Percentiles rank a stretch among this genome's conserved stretches.
Evolutionary conservation across 108 stramenopile genomes (phyloP).

Genomic region (Fragilariopsis cylindrus): DNA sequence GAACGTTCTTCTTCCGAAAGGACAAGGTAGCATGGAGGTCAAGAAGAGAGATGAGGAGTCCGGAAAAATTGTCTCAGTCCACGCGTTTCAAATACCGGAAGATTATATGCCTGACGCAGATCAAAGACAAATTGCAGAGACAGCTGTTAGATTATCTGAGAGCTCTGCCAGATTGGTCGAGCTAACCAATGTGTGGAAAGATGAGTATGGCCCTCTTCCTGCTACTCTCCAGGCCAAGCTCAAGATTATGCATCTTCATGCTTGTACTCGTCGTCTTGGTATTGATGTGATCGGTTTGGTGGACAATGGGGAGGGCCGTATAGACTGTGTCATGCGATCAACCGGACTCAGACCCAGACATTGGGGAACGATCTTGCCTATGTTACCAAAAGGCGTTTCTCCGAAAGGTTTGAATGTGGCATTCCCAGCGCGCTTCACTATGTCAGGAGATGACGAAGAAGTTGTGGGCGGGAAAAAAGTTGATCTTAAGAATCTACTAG

Average conservation of each 20-base stretch:
- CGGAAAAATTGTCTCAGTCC: conserved; percentile 10
- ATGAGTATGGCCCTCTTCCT: conserved; percentile 73
- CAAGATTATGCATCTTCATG: conserved; percentile 84
- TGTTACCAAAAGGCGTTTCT: conserved; percentile 54
- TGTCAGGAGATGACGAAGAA: conserved; percentile 60
- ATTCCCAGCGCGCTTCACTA: conserved; percentile 70
- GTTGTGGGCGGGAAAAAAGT: conserved; percentile 67
- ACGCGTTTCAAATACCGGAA: conserved; percentile 64
- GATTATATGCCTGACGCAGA: conserved; percentile 59
- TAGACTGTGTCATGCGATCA: conserved; percentile 76
- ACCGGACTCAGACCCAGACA: conserved; percentile 86
- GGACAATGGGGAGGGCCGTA: conserved; percentile 34
- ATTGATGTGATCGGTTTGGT: conserved; percentile 78
- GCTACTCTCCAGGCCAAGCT: conserved; percentile 61
- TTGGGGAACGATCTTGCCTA: conserved; percentile 67
- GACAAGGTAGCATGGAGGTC: conserved; percentile 67
- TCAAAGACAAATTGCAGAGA: conserved; percentile 58
- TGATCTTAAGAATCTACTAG: conserved; percentile 50
- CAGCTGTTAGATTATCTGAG: conserved; percentile 76
- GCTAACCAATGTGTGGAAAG: conserved; percentile 79
- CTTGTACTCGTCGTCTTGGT: conserved; percentile 78
- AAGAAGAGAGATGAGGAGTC: conserved; percentile 27
- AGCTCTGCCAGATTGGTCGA: conserved; percentile 68
- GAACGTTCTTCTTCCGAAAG: conserved; percentile 66
- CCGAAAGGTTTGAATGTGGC: conserved; percentile 72